These are phyloP conservation scores for Sporothrix globosa DNA, from an alignment of 2,329 filamentous ascomycete genomes.

Conservation along the genomic window DNA sequence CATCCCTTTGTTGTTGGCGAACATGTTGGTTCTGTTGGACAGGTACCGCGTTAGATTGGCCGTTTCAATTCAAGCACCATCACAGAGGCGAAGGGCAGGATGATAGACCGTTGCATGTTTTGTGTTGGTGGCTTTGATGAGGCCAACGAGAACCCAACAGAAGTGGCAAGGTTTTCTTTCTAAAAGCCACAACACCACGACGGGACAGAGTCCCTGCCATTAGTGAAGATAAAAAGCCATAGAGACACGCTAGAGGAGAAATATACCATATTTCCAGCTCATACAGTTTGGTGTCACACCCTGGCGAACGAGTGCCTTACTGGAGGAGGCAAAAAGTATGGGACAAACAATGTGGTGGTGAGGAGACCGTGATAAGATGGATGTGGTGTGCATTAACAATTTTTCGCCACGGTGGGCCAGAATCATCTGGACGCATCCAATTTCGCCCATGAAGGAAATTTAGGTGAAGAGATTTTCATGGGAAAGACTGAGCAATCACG, in stretches of 20 bases:
- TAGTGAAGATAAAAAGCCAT: no score
- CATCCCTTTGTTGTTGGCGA: background rate
- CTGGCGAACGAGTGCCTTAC: background rate
- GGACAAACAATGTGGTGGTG: background rate
- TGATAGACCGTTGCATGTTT: background rate
- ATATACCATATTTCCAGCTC: background rate
- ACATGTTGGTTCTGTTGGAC: background rate
- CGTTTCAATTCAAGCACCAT: background rate
- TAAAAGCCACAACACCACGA: background rate
- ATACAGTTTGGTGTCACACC: background rate
- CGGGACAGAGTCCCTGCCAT: no score
- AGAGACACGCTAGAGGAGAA: background rate
- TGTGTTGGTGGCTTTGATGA: background rate
- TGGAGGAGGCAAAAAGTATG: background rate
- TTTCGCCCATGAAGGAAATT: background rate
- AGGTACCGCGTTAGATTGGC: background rate
- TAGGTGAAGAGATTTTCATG: background rate
- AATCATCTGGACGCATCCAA: conserved; percentile 2
- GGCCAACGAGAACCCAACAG: background rate
- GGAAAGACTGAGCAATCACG: conserved; percentile 3
- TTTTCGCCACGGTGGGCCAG: conserved; percentile 13
- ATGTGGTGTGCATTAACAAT: background rate
- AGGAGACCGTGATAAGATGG: background rate
- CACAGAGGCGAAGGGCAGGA: background rate
- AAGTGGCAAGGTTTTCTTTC: background rate